Evolutionary conservation across 2,329 filamentous ascomycete genomes (phyloP).

Genomic region (Pseudonectria foliicola): DNA sequence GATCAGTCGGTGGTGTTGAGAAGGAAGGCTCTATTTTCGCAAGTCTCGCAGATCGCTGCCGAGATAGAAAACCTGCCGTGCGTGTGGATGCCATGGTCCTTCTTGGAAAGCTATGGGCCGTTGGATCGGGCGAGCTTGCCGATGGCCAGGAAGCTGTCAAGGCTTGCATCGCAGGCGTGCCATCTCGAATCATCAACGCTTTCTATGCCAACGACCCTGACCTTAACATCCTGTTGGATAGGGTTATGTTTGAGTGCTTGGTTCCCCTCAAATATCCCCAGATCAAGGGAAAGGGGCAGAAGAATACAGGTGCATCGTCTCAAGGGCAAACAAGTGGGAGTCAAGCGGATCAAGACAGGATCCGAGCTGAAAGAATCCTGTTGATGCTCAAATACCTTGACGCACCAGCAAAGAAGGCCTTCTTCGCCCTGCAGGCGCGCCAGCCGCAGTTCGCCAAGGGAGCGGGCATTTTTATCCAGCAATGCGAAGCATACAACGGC

Average conservation of each 20-base stretch:
- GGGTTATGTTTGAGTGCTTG: conserved; percentile 78
- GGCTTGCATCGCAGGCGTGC: conserved; percentile 71
- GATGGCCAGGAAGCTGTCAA: conserved; percentile 71
- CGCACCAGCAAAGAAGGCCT: conserved; percentile 71
- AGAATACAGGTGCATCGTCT: conserved; percentile 51
- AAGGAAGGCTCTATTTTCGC: conserved; percentile 72
- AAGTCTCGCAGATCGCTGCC: conserved; percentile 78
- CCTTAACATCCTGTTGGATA: conserved; percentile 76
- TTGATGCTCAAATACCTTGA: conserved; percentile 75
- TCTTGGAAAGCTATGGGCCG: conserved; percentile 86
- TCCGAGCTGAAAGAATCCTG: conserved; percentile 78
- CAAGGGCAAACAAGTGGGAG: conserved; percentile 33
- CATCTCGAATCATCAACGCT: conserved; percentile 76
- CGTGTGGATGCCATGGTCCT: conserved; percentile 82
- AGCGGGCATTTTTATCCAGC: conserved; percentile 67
- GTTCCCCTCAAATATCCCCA: conserved; percentile 85
- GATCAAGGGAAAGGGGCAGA: conserved; percentile 51
- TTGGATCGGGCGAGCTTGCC: conserved; percentile 79
- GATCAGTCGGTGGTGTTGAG: conserved; percentile 64
- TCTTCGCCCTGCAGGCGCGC: conserved; percentile 76
- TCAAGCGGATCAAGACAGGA: conserved; percentile 62
- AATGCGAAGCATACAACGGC: conserved; percentile 87
- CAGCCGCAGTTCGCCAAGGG: conserved; percentile 69
- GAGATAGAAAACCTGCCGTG: conserved; percentile 75
- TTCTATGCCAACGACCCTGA: conserved; percentile 87